Evolutionary conservation across 495 filamentous ascomycete genomes (phyloP).

Genomic region (Cetradonia linearis): DNA sequence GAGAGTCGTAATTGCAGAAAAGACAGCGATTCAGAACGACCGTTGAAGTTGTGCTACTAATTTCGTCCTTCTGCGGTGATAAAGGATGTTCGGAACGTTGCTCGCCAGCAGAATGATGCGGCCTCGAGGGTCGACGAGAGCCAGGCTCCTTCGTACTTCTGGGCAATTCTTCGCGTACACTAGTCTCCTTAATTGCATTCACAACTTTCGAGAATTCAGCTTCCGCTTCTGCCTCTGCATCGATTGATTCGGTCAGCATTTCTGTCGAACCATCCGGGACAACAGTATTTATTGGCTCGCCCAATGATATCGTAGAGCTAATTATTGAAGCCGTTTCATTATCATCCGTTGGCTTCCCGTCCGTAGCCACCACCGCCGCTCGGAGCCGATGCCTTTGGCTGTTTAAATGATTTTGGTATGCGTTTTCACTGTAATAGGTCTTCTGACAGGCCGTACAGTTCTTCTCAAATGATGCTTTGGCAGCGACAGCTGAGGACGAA

Average conservation of each 20-base stretch:
- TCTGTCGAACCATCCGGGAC: constrained; percentile 23
- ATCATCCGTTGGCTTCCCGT: constrained; percentile 33
- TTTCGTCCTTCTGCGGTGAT: constrained; percentile 23
- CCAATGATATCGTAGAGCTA: constrained; percentile 84
- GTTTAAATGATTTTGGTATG: constrained; percentile 82
- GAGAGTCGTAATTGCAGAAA: constrained; percentile 78
- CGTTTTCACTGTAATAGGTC: constrained; percentile 91
- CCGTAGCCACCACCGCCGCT: constrained; percentile 38
- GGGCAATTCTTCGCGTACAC: constrained; percentile 44
- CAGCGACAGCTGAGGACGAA: constrained; percentile 67
- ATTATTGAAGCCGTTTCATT: constrained; percentile 78
- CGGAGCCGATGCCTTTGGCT: constrained; percentile 83
- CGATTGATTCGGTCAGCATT: constrained; percentile 30
- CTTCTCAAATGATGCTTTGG: constrained; percentile 82
- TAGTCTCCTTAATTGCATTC: constrained; percentile 63
- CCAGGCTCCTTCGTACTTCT: constrained; percentile 29
- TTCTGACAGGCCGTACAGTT: constrained; percentile 75
- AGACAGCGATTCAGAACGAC: constrained; percentile 59
- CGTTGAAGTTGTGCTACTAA: constrained; percentile 10
- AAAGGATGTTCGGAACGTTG: constrained; percentile 35
- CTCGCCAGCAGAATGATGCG: constrained; percentile 41
- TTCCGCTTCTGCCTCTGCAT: constrained; percentile 55
- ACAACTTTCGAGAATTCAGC: constrained; percentile 70
- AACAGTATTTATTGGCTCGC: constrained; percentile 55
- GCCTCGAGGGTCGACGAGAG: constrained; percentile 45